These are phyloP conservation scores for Spathaspora gorwiae DNA, from an alignment of 805 yeast genomes.

Conservation along the genomic window DNA sequence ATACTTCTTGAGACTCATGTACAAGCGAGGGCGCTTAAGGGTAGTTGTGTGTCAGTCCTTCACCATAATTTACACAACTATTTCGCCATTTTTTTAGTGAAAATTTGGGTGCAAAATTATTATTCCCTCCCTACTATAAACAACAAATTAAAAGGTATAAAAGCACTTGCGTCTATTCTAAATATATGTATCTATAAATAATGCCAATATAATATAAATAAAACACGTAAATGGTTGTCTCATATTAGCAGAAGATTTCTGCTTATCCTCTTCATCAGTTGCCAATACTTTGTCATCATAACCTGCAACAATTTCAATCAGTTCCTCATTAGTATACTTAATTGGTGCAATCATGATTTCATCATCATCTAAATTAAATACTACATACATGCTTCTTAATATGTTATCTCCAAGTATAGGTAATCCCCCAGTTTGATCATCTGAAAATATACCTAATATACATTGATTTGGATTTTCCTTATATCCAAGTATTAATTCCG, in stretches of 20 bases:
- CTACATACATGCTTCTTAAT: constrained; percentile 58
- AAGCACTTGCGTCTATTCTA: too few relatives aligned
- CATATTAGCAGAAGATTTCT: neutral
- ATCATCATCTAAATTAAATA: constrained; percentile 55
- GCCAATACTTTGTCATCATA: neutral
- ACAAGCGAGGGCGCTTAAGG: too few relatives aligned
- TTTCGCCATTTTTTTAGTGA: too few relatives aligned
- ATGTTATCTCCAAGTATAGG: constrained; percentile 58
- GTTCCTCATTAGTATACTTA: constrained; percentile 21
- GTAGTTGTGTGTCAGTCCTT: too few relatives aligned
- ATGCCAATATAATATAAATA: neutral
- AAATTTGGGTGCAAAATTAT: too few relatives aligned
- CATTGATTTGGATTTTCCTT: neutral
- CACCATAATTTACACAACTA: too few relatives aligned
- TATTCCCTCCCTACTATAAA: too few relatives aligned
- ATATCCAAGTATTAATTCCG: neutral
- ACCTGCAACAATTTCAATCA: constrained; percentile 41
- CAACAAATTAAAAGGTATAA: too few relatives aligned
- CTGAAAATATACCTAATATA: neutral
- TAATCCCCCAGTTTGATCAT: neutral
- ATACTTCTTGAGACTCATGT: too few relatives aligned
- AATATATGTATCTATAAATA: too few relatives aligned
- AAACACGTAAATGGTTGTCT: neutral
- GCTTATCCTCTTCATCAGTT: neutral
- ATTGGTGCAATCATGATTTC: constrained; percentile 49